A percentile compares a stretch with the other conserved stretches of the same genome.
phyloP scores from a whole-genome alignment of 2,329 filamentous ascomycete species.

The Aspergillus phoenicis region DNA sequence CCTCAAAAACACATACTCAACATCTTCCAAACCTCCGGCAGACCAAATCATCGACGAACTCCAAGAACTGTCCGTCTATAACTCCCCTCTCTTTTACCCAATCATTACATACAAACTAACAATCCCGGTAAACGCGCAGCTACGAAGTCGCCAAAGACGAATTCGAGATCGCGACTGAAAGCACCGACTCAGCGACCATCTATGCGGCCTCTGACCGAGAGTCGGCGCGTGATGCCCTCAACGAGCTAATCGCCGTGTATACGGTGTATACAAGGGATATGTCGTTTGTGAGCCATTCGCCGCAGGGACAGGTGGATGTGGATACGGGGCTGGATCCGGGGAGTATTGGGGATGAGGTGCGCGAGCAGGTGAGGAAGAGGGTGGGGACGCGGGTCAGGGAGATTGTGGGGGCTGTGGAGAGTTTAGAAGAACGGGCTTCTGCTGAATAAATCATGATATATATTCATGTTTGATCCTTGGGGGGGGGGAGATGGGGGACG shows the following conservation, averaged over 20 bases:
- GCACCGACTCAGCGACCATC: conserved; percentile 48
- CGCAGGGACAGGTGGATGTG: conserved; percentile 25
- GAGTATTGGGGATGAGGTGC: conserved; percentile 31
- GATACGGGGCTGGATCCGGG: conserved; percentile 37
- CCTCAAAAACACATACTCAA: background rate
- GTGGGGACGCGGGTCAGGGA: conserved; percentile 51
- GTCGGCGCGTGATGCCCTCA: conserved; percentile 49
- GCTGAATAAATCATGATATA: conserved; percentile 14
- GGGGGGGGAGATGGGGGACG: background rate
- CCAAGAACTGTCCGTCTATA: conserved; percentile 38
- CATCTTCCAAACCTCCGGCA: conserved; percentile 30
- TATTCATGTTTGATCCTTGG: background rate
- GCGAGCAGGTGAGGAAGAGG: conserved; percentile 47
- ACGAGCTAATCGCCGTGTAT: conserved; percentile 41
- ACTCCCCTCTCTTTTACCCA: background rate
- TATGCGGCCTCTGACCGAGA: conserved; percentile 51
- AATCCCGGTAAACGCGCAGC: conserved; percentile 19
- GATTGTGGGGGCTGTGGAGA: conserved; percentile 48
- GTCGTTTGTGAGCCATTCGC: background rate
- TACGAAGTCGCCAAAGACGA: conserved; percentile 52
- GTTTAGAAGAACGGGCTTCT: conserved; percentile 44
- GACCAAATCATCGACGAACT: conserved; percentile 42
- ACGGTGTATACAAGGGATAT: conserved; percentile 33
- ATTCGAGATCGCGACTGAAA: conserved; percentile 54
- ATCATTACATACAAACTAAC: background rate